Base-by-base conservation (phyloP, 164 flowering plant species). In the Piper longum region DNA sequence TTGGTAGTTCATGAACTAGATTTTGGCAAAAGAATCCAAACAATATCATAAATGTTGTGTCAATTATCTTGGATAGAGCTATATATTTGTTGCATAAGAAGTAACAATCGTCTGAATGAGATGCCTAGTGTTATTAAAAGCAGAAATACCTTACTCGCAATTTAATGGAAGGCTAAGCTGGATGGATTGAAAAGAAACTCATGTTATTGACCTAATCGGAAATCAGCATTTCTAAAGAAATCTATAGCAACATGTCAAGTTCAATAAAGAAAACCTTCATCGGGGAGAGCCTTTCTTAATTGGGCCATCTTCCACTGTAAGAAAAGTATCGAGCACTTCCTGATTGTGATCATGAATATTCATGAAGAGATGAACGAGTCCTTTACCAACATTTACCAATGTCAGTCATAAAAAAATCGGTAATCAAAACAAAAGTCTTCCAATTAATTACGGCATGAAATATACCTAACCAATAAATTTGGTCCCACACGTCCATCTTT, bases 1-100 rank as follows among this genome's bases (percentile, higher is more conserved):
- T 62, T 60, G n/a, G 73, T 63, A 64, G 72, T 79, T 91, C 93
- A 88, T 48, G 64, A 61, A 18, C 48, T 43, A 1, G 84, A 75
- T 70, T 62, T 59, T 56, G 81, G 18, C 59, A 86, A 72, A 42
- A 96, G 91, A 63, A 91, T 66, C 96, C 96, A 91, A 41, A 91
- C 69, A 41, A 88, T 67, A 26, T 74, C 84, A 67, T 80, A 84
- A 45, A 61, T 66, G 65, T 60, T 73, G 51, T 75, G 70, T 18
- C 45, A 40, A 40, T 72, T 71, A 3, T 63, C 56, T 6, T 68
- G 52, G 12, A 80, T 80, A 64, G 69, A 75, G 54, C 76, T 74
- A 57, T 69, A 60, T 40, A 74, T 75, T 60, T 80, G 84, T 14
- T 84, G 82, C 63, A 76, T 69, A 55, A 91, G 82, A 39, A 80